Evolutionary conservation across 345 rosid species (phyloP), one percentile per base, ranked within the genome.

Genomic region (Eutrema japonicum): DNA sequence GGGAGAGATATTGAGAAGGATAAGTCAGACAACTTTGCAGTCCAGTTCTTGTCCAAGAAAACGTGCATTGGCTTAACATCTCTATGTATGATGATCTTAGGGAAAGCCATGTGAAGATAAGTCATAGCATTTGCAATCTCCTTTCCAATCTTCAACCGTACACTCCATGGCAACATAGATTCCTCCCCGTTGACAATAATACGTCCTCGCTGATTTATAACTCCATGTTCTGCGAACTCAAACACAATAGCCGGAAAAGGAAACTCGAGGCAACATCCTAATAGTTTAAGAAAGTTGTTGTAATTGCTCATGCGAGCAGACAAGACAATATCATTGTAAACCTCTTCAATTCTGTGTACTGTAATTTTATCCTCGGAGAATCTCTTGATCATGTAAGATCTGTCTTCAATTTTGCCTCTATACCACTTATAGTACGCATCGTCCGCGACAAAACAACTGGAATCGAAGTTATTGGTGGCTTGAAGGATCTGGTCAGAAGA

Each of bases 21-120:
- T 1, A 57, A 18, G 22, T 3, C 35, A 0, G 73, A 45, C 37
- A 55, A 8, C 55, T 56, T 69, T 1, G 73, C 73, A 6, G 37
- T 58, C 66, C 66, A 47, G 4, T 59, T 58, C 66, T 48, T 35
- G 38, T 37, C 74, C 66, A 71, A 48, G 51, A 71, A 40, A 48
- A 60, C 13, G 1, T 38, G 14, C 3, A 2, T 22, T 59, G 75
- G 58, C 10, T 57, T 71, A 26, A 71, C n/a, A 66, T 50, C 26
- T 70, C 65, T 70, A 47, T 33, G 46, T 7, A 70, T 45, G 6
- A 22, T 54, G 22, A 53, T 53, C 64, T 53, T 37, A 26, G 65
- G 40, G 6, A 63, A 64, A 0, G 47, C 64, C 38, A 10, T 45
- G 65, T 55, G 77, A 73, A 73, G 77, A 48, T 64, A 73, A 37